Evolutionary conservation across 176 grass and related monocot genomes (phyloP), one percentile per base, ranked within the genome.

Genomic region (Rhynchospora breviuscula): DNA sequence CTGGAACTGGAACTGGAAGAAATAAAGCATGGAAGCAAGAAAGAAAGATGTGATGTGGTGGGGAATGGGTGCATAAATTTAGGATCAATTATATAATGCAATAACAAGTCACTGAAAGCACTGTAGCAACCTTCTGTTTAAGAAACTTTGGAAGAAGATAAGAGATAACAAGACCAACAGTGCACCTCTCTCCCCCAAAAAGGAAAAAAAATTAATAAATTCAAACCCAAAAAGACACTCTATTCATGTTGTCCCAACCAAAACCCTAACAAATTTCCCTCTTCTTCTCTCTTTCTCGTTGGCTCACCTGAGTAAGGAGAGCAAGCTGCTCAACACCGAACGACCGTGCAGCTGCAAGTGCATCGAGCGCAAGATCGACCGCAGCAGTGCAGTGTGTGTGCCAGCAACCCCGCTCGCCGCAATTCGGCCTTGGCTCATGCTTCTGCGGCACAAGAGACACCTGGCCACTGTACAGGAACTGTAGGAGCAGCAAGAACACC

Each of bases 381-480:
- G 97, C 97, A 78, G 97, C 97, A 18, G 93, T 92, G 89, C 97
- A 99, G 90, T 96, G 93, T 62, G 89, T 93, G 84, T 99, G 97
- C 97, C 97, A 99, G 87, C 97, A 99, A 0, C 88, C 97, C 15
- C 93, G 91, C 83, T 96, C 97, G 15, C 89, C 88, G 78, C 97
- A 99, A 11, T 91, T 91, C 0, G 91, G 88, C 10, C 97, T 83
- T 0, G 93, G 93, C 83, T 99, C 97, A 64, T 94, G 93, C 59
- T 99, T 99, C 91, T 96, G 97, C 21, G 97, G 97, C 87, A 99
- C 93, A 29, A 99, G 87, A 0, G 97, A 96, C 79, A 93, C 97
- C 89, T 99, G 97, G 0, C 97, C 97, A 84, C 97, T 99, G 91
- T 99, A 99, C 14, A 99, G 85, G 88, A 99, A 99, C 89, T 99